Conservation (phyloP, 2,329 filamentous ascomycete genomes). For the Pseudonectria buxi region DNA sequence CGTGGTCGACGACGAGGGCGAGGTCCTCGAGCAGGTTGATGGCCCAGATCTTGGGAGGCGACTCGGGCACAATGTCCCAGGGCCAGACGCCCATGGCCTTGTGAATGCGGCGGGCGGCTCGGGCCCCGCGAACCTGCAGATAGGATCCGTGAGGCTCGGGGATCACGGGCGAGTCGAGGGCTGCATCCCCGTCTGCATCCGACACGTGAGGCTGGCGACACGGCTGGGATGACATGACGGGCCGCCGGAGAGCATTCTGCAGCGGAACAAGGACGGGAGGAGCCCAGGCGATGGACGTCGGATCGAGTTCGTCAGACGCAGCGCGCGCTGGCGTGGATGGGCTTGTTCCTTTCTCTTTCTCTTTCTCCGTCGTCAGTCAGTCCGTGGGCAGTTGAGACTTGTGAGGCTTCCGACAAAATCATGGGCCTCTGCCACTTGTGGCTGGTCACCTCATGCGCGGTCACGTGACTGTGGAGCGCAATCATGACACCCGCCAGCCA, state of each 20-base stretch:
- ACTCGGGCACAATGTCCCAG: slow-evolving; percentile 23
- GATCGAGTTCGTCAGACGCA: too few species aligned
- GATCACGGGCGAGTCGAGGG: slow-evolving; percentile 16
- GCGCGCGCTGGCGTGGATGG: too few species aligned
- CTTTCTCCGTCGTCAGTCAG: not conserved
- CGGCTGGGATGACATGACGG: too few species aligned
- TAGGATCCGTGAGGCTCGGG: slow-evolving; percentile 19
- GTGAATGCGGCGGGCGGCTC: slow-evolving; percentile 20
- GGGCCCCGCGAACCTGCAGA: slow-evolving; percentile 20
- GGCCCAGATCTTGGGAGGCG: slow-evolving; percentile 24
- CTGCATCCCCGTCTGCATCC: not conserved
- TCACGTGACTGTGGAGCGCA: too few species aligned
- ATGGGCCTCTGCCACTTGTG: too few species aligned
- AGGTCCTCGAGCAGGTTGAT: slow-evolving; percentile 24
- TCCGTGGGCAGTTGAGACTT: not conserved
- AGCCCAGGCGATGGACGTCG: too few species aligned
- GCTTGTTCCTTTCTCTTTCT: too few species aligned
- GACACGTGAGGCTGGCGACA: too few species aligned
- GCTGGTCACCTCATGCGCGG: too few species aligned
- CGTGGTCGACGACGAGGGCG: slow-evolving; percentile 21
- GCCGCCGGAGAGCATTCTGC: too few species aligned
- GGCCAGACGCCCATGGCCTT: slow-evolving; percentile 23
- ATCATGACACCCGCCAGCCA: not conserved
- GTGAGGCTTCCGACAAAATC: too few species aligned
- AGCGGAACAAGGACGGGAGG: too few species aligned